Evolutionary conservation across 306 rosid genomes (phyloP), one percentile per base, ranked within the genome.

Genomic region (Dalbergia oliveri): DNA sequence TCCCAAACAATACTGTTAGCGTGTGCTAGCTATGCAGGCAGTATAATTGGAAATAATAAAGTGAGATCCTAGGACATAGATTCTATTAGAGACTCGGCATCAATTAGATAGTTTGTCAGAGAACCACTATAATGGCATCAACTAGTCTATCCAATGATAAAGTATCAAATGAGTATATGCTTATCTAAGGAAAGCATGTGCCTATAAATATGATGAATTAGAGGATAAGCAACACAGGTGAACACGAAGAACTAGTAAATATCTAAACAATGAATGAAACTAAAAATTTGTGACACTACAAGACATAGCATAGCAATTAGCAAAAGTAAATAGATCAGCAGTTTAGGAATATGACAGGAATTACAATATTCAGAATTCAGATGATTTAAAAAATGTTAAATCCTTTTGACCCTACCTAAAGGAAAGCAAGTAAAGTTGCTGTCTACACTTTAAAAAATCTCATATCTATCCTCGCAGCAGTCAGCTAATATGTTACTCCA

Each of bases 241-340:
- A 72, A 57, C 58, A 70, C 72, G 15, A 37, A 43, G 14, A 79
- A 67, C 47, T 49, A 67, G n/a, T 16, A 64, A 39, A 64, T 15
- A 34, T 33, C 66, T 56, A 11, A 78, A 37, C 56, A 45, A 53
- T 5, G 61, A 45, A 53, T 5, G 62, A 73, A 59, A 21, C 23
- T 21, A 21, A 21, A 21, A 31, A 15, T 21, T 16, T 6, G 49
- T 18, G 41, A 31, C 47, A 37, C 31, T 16, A 23, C 47, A 23
- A 43, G 14, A 31, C 31, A 26, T 26, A 26, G 31, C n/a, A 45
- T 2, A 57, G 64, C 49, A 66, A 64, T 13, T 5, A 18, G 51
- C 14, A 60, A 44, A 59, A 34, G 67, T 11, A 74, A 45, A 59
- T 23, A 8, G 11, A 35, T 15, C 16, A 67, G 50, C 14, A 47